A percentile compares a stretch with the other conserved stretches of the same genome.
Evolutionary conservation across 2,329 filamentous ascomycete species (phyloP).

Genomic region (Aspergillus awamori): DNA sequence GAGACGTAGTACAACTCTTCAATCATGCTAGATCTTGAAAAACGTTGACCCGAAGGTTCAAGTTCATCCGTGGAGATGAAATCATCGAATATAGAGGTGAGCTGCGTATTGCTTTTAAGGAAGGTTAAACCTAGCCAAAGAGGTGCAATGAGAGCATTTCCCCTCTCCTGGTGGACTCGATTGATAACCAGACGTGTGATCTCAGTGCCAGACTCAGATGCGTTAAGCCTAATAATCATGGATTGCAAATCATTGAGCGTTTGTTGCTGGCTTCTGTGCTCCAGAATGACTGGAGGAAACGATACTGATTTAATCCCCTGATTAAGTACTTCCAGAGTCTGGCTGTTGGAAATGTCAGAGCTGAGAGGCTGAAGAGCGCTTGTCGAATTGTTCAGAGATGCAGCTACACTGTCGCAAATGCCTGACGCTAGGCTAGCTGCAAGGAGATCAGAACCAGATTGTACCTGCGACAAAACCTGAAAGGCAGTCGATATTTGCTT

Average conservation of each 20-base stretch:
- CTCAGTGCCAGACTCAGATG: slow-evolving; percentile 46
- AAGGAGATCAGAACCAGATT: slow-evolving; percentile 48
- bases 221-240: slow-evolving; percentile 59
- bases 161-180: slow-evolving; percentile 60
- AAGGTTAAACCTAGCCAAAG: slow-evolving; percentile 81
- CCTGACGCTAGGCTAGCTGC: slow-evolving; percentile 49
- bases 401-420: slow-evolving; percentile 72
- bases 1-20: slow-evolving; percentile 50
- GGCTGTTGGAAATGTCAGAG: slow-evolving; percentile 19
- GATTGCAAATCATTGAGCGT: slow-evolving; percentile 65
- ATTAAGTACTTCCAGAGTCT: slow-evolving; percentile 34
- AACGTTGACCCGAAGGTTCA: slow-evolving; percentile 30
- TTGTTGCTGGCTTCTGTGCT: slow-evolving; percentile 66
- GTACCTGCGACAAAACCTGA: slow-evolving; percentile 64
- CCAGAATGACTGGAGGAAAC: slow-evolving; percentile 66
- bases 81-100: slow-evolving; percentile 62
- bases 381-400: slow-evolving; percentile 46
- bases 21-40: slow-evolving; percentile 40
- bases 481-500: slow-evolving; percentile 76
- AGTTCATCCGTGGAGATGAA: slow-evolving; percentile 62
- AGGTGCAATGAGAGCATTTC: slow-evolving; percentile 65
- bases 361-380: slow-evolving; percentile 34
- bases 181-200: slow-evolving; percentile 69
- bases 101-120: slow-evolving; percentile 60
- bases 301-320: slow-evolving; percentile 27